Conservation (phyloP, 2,329 filamentous ascomycete species). For the Botryosphaeria dothidea region DNA sequence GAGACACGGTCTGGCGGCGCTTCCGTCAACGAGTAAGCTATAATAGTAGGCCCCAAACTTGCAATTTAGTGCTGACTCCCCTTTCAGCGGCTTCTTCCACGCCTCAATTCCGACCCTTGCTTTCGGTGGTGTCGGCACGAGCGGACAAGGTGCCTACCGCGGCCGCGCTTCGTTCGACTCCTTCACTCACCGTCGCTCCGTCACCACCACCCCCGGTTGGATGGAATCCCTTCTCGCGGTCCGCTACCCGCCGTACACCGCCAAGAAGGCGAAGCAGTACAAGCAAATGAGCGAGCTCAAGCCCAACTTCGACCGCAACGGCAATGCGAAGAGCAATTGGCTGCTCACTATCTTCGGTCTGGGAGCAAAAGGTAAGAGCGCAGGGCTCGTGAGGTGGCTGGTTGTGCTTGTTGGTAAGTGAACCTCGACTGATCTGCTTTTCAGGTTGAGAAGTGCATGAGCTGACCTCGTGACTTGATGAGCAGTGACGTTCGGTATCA, state of each 20-base stretch:
- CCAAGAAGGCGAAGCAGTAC: conserved; percentile 56
- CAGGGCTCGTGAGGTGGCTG: conserved; percentile 5
- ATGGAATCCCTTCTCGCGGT: conserved; percentile 66
- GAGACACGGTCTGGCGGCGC: conserved; percentile 54
- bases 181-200: conserved; percentile 63
- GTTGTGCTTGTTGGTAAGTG: conserved; percentile 16
- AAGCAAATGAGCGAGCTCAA: conserved; percentile 51
- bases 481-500: conserved; percentile 2
- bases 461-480: background rate
- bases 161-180: conserved; percentile 72
- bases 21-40: conserved; percentile 46
- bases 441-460: background rate
- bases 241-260: conserved; percentile 63
- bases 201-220: conserved; percentile 67
- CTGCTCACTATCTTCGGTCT: conserved; percentile 22
- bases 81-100: conserved; percentile 61
- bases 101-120: conserved; percentile 68
- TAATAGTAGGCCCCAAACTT: background rate
- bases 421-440: background rate
- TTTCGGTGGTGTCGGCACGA: conserved; percentile 83
- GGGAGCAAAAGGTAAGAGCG: conserved; percentile 19
- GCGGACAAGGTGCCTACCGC: conserved; percentile 74
- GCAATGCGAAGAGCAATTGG: conserved; percentile 39
- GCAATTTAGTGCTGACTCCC: background rate
- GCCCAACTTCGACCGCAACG: conserved; percentile 63